Evolutionary conservation across 148 eudicot genomes (phyloP).

Genomic region (Nepenthes mirabilis): DNA sequence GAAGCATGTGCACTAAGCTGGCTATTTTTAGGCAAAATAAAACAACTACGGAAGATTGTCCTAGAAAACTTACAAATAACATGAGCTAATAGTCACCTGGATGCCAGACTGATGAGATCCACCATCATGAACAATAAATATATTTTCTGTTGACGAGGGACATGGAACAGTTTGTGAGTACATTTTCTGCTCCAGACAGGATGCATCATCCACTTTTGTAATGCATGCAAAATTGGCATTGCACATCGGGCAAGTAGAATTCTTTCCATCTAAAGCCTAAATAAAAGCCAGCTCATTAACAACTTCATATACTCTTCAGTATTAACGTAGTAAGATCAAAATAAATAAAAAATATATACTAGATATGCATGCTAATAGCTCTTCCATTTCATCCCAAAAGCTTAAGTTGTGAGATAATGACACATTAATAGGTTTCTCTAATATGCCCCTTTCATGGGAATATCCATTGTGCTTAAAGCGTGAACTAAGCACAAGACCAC

Average conservation of each 20-base stretch:
- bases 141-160: conserved; percentile 31
- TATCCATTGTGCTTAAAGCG: too few relatives aligned
- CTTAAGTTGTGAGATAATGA: too few relatives aligned
- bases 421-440: too few relatives aligned
- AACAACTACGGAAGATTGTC: not conserved
- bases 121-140: conserved; percentile 45
- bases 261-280: conserved; percentile 44
- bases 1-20: too few relatives aligned
- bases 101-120: conserved; percentile 9
- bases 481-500: too few relatives aligned
- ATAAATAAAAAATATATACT: too few relatives aligned
- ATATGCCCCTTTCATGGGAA: too few relatives aligned
- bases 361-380: too few relatives aligned
- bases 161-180: conserved; percentile 74
- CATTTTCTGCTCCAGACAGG: conserved; percentile 59
- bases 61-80: not conserved
- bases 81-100: conserved; percentile 25
- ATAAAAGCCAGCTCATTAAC: conserved; percentile 6
- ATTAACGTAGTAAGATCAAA: too few relatives aligned
- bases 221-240: conserved; percentile 51
- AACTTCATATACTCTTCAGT: not conserved
- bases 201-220: conserved; percentile 57
- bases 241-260: conserved; percentile 81
- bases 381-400: too few relatives aligned
- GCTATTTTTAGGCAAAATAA: too few relatives aligned